Evolutionary conservation across 345 rosid species (phyloP).

Genomic region (Camelina neglecta): DNA sequence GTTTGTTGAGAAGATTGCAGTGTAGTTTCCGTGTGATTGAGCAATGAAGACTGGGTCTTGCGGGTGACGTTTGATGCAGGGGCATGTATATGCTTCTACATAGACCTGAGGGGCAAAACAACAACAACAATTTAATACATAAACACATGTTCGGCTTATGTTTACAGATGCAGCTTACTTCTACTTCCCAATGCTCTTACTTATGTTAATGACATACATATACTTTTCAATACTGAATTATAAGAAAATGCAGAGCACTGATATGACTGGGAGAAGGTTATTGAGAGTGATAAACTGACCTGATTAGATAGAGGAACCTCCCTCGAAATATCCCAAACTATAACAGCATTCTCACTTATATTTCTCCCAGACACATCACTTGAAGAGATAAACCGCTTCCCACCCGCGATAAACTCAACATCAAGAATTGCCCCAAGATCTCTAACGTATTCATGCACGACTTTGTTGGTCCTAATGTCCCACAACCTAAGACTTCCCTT

Average conservation of each 20-base stretch:
- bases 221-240: neutral
- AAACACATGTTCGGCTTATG: neutral
- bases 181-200: no score
- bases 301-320: constrained; percentile 86
- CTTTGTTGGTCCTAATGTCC: constrained; percentile 72
- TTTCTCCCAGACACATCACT: constrained; percentile 78
- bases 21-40: constrained; percentile 86
- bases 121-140: neutral
- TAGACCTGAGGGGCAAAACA: constrained; percentile 57
- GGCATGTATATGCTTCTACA: constrained; percentile 84
- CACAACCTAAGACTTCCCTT: constrained; percentile 78
- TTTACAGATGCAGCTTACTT: neutral
- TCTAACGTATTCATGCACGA: constrained; percentile 59
- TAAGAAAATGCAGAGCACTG: constrained; percentile 13
- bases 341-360: constrained; percentile 75
- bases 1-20: constrained; percentile 76
- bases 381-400: constrained; percentile 76
- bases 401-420: constrained; percentile 65
- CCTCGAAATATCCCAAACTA: constrained; percentile 76
- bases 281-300: constrained; percentile 47
- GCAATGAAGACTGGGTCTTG: constrained; percentile 68
- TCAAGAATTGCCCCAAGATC: constrained; percentile 80
- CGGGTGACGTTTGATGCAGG: constrained; percentile 74
- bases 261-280: neutral
- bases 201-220: neutral